Evolutionary conservation across 1,139 yeast genomes (phyloP).

Genomic region (Nakaseomyces kungkrabaensis): DNA sequence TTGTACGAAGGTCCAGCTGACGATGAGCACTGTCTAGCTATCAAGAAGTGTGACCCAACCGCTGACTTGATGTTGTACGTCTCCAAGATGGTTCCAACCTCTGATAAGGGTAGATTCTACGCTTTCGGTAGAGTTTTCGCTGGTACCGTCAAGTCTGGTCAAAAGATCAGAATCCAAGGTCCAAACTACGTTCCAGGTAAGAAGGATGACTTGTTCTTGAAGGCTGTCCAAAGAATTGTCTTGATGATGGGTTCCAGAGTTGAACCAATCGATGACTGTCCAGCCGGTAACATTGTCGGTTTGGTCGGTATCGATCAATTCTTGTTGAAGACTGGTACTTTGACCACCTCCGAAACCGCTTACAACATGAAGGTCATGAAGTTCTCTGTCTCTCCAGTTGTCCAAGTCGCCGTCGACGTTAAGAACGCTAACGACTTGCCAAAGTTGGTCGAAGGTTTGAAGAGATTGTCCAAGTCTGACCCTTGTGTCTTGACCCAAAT

Average conservation of each 20-base stretch:
- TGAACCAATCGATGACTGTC: constrained; percentile 98
- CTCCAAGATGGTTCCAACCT: constrained; percentile 99
- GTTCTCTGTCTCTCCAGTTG: constrained; percentile 99
- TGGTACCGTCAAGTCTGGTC: constrained; percentile 98
- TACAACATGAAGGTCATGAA: constrained; percentile 99
- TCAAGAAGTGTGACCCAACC: constrained; percentile 97
- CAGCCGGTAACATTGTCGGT: constrained; percentile 99
- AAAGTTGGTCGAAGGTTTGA: constrained; percentile 99
- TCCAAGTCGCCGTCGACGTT: constrained; percentile 98
- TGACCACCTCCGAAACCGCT: constrained; percentile 92
- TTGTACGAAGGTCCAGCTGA: constrained; percentile 99
- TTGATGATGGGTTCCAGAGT: constrained; percentile 99
- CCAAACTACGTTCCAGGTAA: constrained; percentile 98
- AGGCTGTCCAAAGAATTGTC: constrained; percentile 98
- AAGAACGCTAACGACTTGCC: constrained; percentile 99
- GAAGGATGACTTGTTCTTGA: constrained; percentile 94
- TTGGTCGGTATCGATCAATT: constrained; percentile 99
- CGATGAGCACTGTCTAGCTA: constrained; percentile 83
- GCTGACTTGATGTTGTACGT: constrained; percentile 99
- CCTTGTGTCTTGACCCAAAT: constrained; percentile 91
- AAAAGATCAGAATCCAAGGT: constrained; percentile 99
- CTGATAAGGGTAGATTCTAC: constrained; percentile 99
- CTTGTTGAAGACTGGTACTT: constrained; percentile 98
- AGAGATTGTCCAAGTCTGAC: constrained; percentile 99
- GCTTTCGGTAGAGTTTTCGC: constrained; percentile 99